Percentiles rank a stretch among this genome's conserved stretches.
phyloP scores from a whole-genome alignment of 1,139 yeast species.

The Geotrichum macrosporum region DNA sequence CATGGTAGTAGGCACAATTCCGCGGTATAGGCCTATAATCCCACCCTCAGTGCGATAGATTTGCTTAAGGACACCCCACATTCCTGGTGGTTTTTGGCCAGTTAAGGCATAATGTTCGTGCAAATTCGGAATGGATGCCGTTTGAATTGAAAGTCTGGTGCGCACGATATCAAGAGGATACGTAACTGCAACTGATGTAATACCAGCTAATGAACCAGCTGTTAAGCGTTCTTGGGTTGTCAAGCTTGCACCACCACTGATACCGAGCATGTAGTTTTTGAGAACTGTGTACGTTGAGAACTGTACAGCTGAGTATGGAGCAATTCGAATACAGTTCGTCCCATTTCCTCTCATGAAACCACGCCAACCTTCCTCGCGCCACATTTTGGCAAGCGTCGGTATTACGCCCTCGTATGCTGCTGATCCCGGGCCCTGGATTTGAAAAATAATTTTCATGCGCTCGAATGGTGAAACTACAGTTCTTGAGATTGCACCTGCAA shows the following conservation, averaged over 20 bases:
- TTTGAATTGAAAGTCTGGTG: constrained; percentile 83
- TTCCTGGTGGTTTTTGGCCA: constrained; percentile 54
- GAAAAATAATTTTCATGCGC: constrained; percentile 85
- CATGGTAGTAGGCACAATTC: constrained; percentile 78
- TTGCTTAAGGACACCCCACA: constrained; percentile 51
- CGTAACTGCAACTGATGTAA: constrained; percentile 73
- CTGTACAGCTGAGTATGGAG: constrained; percentile 95
- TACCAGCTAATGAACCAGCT: constrained; percentile 82
- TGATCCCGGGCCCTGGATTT: constrained; percentile 75
- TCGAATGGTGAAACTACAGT: constrained; percentile 95
- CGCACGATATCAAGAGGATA: constrained; percentile 90
- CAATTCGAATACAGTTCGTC: constrained; percentile 78
- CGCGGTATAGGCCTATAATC: constrained; percentile 68
- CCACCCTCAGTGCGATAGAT: constrained; percentile 83
- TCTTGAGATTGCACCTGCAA: constrained; percentile 90
- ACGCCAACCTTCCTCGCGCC: constrained; percentile 81
- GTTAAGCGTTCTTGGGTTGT: constrained; percentile 55
- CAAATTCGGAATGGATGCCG: constrained; percentile 64
- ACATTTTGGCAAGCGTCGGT: constrained; percentile 71
- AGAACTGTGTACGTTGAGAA: constrained; percentile 77
- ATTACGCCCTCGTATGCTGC: constrained; percentile 63
- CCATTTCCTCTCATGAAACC: constrained; percentile 91
- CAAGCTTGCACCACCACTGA: constrained; percentile 33
- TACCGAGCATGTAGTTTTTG: constrained; percentile 42
- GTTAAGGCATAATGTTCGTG: constrained; percentile 42